Conservation (phyloP, 2,329 filamentous ascomycete genomes). For the Phialocephala sp. region DNA sequence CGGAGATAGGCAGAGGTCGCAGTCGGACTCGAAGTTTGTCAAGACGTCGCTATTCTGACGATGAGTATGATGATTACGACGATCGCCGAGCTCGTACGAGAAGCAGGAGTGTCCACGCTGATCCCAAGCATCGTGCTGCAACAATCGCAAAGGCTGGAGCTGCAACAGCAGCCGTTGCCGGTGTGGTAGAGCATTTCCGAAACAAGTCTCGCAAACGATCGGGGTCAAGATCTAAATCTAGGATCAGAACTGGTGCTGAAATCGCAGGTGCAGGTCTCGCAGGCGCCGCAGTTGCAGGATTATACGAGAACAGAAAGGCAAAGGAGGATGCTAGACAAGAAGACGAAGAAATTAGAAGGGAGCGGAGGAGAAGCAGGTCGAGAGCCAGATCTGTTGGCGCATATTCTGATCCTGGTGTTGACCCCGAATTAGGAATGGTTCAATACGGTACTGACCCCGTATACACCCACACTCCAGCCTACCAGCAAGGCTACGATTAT, state of each 20-base stretch:
- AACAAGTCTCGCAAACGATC: constrained; percentile 57
- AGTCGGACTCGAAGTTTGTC: constrained; percentile 55
- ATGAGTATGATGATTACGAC: constrained; percentile 39
- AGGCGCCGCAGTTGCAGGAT: constrained; percentile 64
- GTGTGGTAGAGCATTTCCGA: constrained; percentile 62
- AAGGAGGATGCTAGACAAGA: constrained; percentile 59
- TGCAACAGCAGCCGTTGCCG: constrained; percentile 62
- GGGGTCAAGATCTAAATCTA: constrained; percentile 48
- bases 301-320: constrained; percentile 65
- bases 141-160: constrained; percentile 47
- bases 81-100: constrained; percentile 45
- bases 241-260: constrained; percentile 58
- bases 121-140: constrained; percentile 50
- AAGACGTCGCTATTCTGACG: constrained; percentile 45
- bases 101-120: constrained; percentile 54
- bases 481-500: constrained; percentile 33
- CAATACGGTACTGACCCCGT: constrained; percentile 68
- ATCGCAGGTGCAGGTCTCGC: constrained; percentile 65
- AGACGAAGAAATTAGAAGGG: constrained; percentile 39
- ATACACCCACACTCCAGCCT: constrained; percentile 46
- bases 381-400: constrained; percentile 57
- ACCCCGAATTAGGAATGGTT: constrained; percentile 72
- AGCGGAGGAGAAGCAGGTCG: constrained; percentile 43
- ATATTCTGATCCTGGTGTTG: constrained; percentile 57
- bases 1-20: constrained; percentile 59